These are phyloP conservation scores for Copromyces sp. DNA, from an alignment of 495 filamentous ascomycete genomes.

Conservation along the genomic window DNA sequence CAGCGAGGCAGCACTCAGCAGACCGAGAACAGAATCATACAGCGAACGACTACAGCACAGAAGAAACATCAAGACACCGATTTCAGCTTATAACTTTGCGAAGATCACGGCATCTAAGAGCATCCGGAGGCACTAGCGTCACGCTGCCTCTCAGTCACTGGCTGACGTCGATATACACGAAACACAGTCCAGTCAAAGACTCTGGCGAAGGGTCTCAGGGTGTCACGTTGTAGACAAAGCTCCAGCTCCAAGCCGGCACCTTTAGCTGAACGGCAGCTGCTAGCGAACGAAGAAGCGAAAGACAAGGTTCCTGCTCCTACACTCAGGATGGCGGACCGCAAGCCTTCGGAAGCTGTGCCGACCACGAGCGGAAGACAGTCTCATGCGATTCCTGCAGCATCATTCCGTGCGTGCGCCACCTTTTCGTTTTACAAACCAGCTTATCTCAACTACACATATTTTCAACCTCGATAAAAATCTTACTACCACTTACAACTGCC, in stretches of 20 bases:
- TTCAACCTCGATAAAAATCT: not conserved
- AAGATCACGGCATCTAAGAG: not conserved
- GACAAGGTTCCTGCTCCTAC: not conserved
- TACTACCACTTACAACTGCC: not conserved
- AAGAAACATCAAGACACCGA: not conserved
- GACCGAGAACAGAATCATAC: not conserved
- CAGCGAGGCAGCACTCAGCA: not conserved
- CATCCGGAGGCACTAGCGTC: not conserved
- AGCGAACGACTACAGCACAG: not conserved
- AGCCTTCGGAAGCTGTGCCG: conserved; percentile 27
- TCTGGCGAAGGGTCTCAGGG: not conserved
- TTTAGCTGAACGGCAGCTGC: not conserved
- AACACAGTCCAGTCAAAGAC: not conserved
- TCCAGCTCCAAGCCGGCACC: not conserved
- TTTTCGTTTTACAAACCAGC: conserved; percentile 7
- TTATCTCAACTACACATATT: conserved; percentile 4
- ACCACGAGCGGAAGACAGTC: conserved; percentile 25
- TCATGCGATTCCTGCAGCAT: conserved; percentile 35
- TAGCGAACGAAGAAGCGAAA: not conserved
- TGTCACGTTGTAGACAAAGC: not conserved
- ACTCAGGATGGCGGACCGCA: conserved; percentile 22
- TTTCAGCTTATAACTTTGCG: not conserved
- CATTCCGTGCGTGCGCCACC: conserved; percentile 34
- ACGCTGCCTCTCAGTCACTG: not conserved
- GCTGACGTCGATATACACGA: not conserved